Evolutionary conservation across 768 basidiomycete genomes (phyloP).

Genomic region (Dioszegia crocea): DNA sequence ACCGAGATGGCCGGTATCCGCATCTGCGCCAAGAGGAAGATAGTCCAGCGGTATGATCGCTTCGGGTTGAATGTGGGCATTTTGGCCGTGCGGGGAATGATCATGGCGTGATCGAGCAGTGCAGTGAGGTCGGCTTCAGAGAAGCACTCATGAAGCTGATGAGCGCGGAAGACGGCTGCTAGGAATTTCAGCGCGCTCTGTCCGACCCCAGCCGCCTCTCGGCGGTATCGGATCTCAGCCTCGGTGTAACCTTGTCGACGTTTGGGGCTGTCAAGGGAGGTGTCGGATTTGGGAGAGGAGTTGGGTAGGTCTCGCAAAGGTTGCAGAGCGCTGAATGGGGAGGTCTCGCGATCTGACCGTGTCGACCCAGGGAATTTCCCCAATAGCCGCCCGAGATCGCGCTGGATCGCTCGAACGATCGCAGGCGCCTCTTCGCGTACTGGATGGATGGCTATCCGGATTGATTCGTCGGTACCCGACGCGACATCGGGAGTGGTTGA

Average conservation of each 20-base stretch:
- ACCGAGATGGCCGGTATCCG: conserved; percentile 31
- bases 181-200: conserved; percentile 38
- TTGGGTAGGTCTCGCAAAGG: conserved; percentile 14
- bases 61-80: conserved; percentile 46
- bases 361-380: conserved; percentile 29
- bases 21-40: conserved; percentile 38
- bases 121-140: conserved; percentile 38
- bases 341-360: conserved; percentile 2
- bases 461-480: background rate
- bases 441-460: conserved; percentile 25
- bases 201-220: conserved; percentile 45
- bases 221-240: conserved; percentile 42
- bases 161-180: conserved; percentile 19
- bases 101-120: conserved; percentile 33
- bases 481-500: conserved; percentile 3
- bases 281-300: conserved; percentile 14
- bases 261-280: conserved; percentile 17
- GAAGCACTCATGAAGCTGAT: conserved; percentile 32
- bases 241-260: conserved; percentile 42
- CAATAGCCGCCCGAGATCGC: conserved; percentile 39
- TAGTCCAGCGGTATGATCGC: conserved; percentile 39
- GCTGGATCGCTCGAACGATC: conserved; percentile 37
- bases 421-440: conserved; percentile 37
- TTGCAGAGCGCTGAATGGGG: conserved; percentile 26
- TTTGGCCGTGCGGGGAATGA: conserved; percentile 43